A percentile compares a stretch with the other conserved stretches of the same genome.
These are phyloP conservation scores for Debaryomyces sp. DNA, from an alignment of 1,139 yeast genomes.

Conservation along the genomic window DNA sequence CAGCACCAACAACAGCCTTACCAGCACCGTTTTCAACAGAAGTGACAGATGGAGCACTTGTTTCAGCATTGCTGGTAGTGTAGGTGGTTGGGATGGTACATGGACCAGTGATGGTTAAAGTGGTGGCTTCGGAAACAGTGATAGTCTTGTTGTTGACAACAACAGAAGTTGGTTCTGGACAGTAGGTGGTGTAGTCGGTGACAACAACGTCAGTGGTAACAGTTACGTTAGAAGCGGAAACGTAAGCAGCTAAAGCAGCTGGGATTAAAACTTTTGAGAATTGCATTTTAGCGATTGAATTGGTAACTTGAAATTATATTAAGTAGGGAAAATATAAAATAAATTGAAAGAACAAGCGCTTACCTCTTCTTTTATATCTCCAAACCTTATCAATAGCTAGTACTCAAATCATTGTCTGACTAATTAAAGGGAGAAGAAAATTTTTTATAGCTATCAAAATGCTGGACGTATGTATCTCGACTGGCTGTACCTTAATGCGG, in stretches of 20 bases:
- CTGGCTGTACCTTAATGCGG: slow-evolving; percentile 1
- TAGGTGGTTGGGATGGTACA: slow-evolving; percentile 52
- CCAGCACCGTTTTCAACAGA: slow-evolving; percentile 34
- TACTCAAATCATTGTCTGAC: neutral
- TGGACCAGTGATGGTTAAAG: slow-evolving; percentile 49
- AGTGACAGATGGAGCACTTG: slow-evolving; percentile 19
- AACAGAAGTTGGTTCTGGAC: slow-evolving; percentile 43
- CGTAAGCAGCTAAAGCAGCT: slow-evolving; percentile 42
- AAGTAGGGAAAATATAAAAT: neutral
- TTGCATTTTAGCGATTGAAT: slow-evolving; percentile 31
- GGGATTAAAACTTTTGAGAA: slow-evolving; percentile 44
- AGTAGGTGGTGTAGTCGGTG: slow-evolving; percentile 51
- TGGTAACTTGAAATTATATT: neutral
- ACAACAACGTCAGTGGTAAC: slow-evolving; percentile 48
- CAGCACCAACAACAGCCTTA: slow-evolving; percentile 47
- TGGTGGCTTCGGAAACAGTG: slow-evolving; percentile 50
- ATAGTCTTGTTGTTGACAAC: slow-evolving; percentile 51
- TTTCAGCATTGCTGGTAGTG: slow-evolving; percentile 27
- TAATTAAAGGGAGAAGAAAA: neutral
- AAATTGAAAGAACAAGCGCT: neutral
- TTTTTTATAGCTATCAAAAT: neutral
- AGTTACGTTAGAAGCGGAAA: slow-evolving; percentile 44
- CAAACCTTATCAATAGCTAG: neutral
- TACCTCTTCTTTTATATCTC: neutral
- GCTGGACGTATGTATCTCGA: neutral